phyloP scores from a whole-genome alignment of 1,139 yeast genomes.

The Yamadazyma atmosphaerica region DNA sequence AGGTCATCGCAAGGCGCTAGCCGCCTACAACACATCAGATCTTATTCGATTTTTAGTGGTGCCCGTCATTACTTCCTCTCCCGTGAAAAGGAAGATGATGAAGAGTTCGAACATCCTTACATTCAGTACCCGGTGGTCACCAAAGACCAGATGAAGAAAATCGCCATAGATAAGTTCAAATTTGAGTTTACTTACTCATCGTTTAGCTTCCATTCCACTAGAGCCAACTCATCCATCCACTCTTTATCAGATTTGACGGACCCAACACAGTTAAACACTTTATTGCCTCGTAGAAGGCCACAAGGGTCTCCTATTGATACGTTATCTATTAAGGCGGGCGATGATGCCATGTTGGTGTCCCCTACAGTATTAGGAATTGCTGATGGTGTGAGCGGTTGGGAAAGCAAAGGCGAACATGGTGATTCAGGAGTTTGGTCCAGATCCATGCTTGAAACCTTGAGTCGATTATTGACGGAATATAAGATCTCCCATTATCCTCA shows the following conservation, averaged over 20 bases:
- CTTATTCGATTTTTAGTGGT: conserved; percentile 22
- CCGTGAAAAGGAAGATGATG: conserved; percentile 23
- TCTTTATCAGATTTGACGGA: conserved; percentile 55
- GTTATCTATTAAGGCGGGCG: conserved; percentile 55
- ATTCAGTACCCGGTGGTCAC: conserved; percentile 46
- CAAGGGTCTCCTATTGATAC: conserved; percentile 57
- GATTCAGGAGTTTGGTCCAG: conserved; percentile 58
- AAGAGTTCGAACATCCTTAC: conserved; percentile 31
- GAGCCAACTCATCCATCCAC: conserved; percentile 42
- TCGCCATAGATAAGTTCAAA: conserved; percentile 40
- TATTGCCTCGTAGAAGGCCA: conserved; percentile 53
- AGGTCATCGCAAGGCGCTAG: not conserved
- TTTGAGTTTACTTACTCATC: conserved; percentile 49
- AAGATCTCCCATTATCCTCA: conserved; percentile 46
- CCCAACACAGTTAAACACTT: conserved; percentile 45
- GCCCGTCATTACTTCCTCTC: conserved; percentile 31
- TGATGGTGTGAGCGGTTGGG: conserved; percentile 66
- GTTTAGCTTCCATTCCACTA: conserved; percentile 49
- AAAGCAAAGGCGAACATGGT: conserved; percentile 42
- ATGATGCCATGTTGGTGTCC: conserved; percentile 62
- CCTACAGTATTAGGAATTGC: conserved; percentile 59
- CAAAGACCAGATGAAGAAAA: conserved; percentile 37
- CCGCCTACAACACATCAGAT: not conserved
- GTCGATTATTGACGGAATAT: conserved; percentile 49
- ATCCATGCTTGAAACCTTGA: conserved; percentile 53